Conservation (phyloP, 1,139 yeast species). For the Suhomyces anneliseae region DNA sequence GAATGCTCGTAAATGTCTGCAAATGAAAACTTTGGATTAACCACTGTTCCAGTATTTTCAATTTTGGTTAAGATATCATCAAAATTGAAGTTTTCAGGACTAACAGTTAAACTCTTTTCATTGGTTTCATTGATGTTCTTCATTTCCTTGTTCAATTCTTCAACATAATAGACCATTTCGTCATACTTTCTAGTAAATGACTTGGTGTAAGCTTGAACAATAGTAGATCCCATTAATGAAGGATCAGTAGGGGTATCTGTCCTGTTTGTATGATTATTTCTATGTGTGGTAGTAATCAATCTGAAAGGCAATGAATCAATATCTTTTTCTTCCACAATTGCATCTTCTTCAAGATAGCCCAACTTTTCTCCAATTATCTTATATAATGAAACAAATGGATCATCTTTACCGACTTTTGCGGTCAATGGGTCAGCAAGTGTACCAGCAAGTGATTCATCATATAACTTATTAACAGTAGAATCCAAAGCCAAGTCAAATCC, state of each 20-base stretch:
- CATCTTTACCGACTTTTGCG: slow-evolving; percentile 59
- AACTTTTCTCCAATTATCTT: slow-evolving; percentile 49
- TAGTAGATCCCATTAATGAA: slow-evolving; percentile 27
- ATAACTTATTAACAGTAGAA: slow-evolving; percentile 44
- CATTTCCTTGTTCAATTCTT: slow-evolving; percentile 41
- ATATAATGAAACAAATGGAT: slow-evolving; percentile 52
- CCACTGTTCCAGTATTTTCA: slow-evolving; percentile 8
- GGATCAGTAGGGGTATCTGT: slow-evolving; percentile 54
- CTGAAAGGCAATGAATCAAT: slow-evolving; percentile 41
- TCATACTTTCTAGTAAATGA: slow-evolving; percentile 42
- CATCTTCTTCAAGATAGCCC: slow-evolving; percentile 24
- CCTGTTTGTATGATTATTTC: slow-evolving; percentile 75
- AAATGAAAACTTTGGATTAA: slow-evolving; percentile 13
- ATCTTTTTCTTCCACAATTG: slow-evolving; percentile 15
- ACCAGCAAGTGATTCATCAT: slow-evolving; percentile 48
- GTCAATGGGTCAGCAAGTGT: slow-evolving; percentile 51
- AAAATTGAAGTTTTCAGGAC: slow-evolving; percentile 29
- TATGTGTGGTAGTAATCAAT: slow-evolving; percentile 64
- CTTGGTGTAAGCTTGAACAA: slow-evolving; percentile 42
- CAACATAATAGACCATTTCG: slow-evolving; percentile 50
- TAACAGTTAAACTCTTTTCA: slow-evolving; percentile 2
- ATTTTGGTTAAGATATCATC: slow-evolving; percentile 22
- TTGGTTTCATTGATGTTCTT: slow-evolving; percentile 18
- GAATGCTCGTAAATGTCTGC: slow-evolving; percentile 29
- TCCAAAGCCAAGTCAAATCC: slow-evolving; percentile 82